Evolutionary conservation across 2,329 filamentous ascomycete species (phyloP).

Genomic region (Hypoxylon sp.): DNA sequence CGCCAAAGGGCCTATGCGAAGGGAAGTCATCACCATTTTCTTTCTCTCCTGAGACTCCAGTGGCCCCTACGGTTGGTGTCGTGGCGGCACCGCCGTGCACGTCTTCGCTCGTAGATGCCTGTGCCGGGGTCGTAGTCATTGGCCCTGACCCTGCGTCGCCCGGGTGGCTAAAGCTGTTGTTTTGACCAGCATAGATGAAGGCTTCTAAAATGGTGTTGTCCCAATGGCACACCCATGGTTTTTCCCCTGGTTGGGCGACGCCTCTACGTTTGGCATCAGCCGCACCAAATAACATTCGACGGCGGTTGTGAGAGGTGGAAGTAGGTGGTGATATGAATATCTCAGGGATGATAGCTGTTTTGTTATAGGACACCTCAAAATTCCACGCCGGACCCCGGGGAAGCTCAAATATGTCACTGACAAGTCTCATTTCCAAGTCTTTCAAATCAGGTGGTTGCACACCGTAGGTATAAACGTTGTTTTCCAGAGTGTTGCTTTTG

Average conservation of each 20-base stretch:
- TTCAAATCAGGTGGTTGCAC: constrained; percentile 63
- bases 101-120: constrained; percentile 22
- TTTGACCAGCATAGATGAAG: constrained; percentile 68
- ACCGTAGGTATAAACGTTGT: constrained; percentile 63
- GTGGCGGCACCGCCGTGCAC: constrained; percentile 16
- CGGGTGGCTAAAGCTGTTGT: constrained; percentile 56
- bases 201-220: constrained; percentile 66
- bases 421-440: constrained; percentile 59
- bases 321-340: constrained; percentile 49
- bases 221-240: constrained; percentile 71
- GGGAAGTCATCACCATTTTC: constrained; percentile 15
- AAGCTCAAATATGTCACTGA: constrained; percentile 64
- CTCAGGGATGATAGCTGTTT: constrained; percentile 67
- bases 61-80: neutral
- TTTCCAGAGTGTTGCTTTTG: constrained; percentile 52
- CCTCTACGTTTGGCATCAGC: constrained; percentile 56
- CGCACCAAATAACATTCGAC: constrained; percentile 47
- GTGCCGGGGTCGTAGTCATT: constrained; percentile 16
- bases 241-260: constrained; percentile 61
- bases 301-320: constrained; percentile 32
- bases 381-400: constrained; percentile 68
- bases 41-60: constrained; percentile 11
- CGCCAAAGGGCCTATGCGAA: neutral
- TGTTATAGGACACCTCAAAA: constrained; percentile 65
- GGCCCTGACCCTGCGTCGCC: constrained; percentile 4